Percentiles rank a stretch among this genome's conserved stretches.
Conservation (phyloP, 345 rosid genomes). For the Brassica carinata region DNA sequence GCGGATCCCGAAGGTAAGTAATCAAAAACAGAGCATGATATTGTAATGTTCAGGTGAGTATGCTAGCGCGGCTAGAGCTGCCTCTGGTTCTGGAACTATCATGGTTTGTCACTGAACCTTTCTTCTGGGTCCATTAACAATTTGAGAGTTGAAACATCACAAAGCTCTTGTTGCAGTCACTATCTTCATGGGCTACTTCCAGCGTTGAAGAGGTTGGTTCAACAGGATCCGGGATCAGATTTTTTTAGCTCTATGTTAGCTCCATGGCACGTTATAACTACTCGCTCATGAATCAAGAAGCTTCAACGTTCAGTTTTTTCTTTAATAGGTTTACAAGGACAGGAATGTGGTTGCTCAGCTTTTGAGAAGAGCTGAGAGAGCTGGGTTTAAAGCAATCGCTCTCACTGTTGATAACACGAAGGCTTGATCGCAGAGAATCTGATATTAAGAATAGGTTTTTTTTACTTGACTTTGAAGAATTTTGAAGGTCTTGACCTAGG, state of each 20-base stretch:
- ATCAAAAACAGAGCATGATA: constrained; percentile 10
- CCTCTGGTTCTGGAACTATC: constrained; percentile 75
- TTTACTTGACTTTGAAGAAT: constrained; percentile 78
- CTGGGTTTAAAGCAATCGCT: constrained; percentile 86
- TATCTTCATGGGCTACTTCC: constrained; percentile 84
- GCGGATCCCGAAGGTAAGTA: constrained; percentile 79
- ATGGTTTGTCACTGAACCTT: constrained; percentile 47
- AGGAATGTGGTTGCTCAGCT: constrained; percentile 78
- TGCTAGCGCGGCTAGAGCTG: constrained; percentile 73
- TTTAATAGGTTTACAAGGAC: constrained; percentile 60
- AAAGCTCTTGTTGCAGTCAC: constrained; percentile 49
- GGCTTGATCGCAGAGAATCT: constrained; percentile 66
- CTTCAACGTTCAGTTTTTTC: neutral
- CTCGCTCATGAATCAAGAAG: constrained; percentile 6
- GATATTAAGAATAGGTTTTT: constrained; percentile 57
- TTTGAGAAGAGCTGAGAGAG: constrained; percentile 80
- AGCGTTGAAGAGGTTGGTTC: constrained; percentile 91
- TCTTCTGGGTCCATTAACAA: neutral
- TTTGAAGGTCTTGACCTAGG: constrained; percentile 87
- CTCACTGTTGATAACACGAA: constrained; percentile 85
- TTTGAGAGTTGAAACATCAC: neutral
- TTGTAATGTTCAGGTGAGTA: constrained; percentile 58
- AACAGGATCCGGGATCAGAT: constrained; percentile 79
- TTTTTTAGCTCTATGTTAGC: constrained; percentile 86
- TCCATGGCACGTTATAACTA: neutral